Evolutionary conservation across 2,329 filamentous ascomycete genomes (phyloP).

Genomic region (Teratosphaeria pseudoeucalypti): DNA sequence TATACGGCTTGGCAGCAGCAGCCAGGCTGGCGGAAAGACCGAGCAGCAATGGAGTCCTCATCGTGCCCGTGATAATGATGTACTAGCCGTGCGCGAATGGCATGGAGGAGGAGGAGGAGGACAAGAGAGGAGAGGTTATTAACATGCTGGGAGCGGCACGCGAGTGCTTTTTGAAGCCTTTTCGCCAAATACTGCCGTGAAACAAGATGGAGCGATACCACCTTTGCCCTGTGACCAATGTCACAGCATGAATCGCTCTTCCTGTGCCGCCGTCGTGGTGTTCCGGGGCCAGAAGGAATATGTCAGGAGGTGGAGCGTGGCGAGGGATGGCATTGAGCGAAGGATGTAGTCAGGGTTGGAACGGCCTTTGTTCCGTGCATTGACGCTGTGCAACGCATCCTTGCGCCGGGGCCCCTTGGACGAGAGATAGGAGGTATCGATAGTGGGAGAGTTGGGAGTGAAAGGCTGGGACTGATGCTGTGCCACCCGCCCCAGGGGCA

Average conservation of each 20-base stretch:
- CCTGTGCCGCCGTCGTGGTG: neutral
- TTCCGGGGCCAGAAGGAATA: neutral
- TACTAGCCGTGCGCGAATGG: neutral
- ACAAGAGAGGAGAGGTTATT: neutral
- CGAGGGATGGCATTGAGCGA: neutral
- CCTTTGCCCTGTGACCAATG: neutral
- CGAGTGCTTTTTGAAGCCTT: neutral
- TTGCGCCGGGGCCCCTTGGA: neutral
- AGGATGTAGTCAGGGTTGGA: neutral
- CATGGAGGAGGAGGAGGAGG: neutral
- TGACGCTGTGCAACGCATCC: neutral
- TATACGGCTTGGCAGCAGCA: neutral
- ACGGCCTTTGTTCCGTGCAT: neutral
- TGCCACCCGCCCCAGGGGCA: too few species aligned
- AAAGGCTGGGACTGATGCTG: neutral
- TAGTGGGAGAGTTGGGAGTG: neutral
- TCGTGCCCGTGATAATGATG: neutral
- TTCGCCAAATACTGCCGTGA: neutral
- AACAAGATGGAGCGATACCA: neutral
- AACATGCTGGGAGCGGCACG: neutral
- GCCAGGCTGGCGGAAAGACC: neutral
- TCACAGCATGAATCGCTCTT: neutral
- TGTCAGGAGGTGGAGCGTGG: neutral
- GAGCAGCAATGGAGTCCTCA: neutral
- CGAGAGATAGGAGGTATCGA: neutral